Percentiles rank a stretch among this genome's conserved stretches.
phyloP scores from a whole-genome alignment of 2,329 filamentous ascomycete genomes.

The Fusarium mexicanum region DNA sequence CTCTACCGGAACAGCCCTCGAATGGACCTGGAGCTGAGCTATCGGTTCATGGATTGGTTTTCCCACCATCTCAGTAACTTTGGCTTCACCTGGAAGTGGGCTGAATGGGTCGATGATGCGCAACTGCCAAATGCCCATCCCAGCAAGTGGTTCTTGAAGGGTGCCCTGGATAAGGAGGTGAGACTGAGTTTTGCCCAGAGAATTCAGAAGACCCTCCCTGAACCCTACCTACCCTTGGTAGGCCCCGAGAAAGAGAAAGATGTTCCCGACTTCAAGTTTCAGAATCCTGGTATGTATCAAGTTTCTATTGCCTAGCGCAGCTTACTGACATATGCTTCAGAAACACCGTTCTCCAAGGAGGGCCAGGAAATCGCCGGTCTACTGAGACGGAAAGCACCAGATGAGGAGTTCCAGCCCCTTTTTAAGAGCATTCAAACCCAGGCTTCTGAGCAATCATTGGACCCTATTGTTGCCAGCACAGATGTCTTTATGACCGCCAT shows the following conservation, averaged over 20 bases:
- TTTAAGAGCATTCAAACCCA: constrained; percentile 84
- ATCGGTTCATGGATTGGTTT: constrained; percentile 97
- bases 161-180: constrained; percentile 95
- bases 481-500: constrained; percentile 95
- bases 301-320: background rate
- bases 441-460: constrained; percentile 75
- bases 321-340: constrained; percentile 52
- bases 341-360: constrained; percentile 82
- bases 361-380: constrained; percentile 84
- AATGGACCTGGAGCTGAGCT: constrained; percentile 86
- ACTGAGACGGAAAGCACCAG: constrained; percentile 83
- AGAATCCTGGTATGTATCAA: constrained; percentile 70
- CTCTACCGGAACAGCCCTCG: constrained; percentile 84
- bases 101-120: constrained; percentile 93
- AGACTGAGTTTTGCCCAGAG: constrained; percentile 94
- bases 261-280: constrained; percentile 94
- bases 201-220: constrained; percentile 91
- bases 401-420: constrained; percentile 85
- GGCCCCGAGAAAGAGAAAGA: constrained; percentile 91
- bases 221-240: constrained; percentile 83
- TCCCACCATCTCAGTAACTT: constrained; percentile 98
- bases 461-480: constrained; percentile 85
- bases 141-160: constrained; percentile 91
- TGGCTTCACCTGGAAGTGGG: constrained; percentile 99
- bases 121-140: constrained; percentile 80